A percentile compares a stretch with the other conserved stretches of the same genome.
Evolutionary conservation across 176 grass and related monocot species (phyloP).

Genomic region (Zea mays): DNA sequence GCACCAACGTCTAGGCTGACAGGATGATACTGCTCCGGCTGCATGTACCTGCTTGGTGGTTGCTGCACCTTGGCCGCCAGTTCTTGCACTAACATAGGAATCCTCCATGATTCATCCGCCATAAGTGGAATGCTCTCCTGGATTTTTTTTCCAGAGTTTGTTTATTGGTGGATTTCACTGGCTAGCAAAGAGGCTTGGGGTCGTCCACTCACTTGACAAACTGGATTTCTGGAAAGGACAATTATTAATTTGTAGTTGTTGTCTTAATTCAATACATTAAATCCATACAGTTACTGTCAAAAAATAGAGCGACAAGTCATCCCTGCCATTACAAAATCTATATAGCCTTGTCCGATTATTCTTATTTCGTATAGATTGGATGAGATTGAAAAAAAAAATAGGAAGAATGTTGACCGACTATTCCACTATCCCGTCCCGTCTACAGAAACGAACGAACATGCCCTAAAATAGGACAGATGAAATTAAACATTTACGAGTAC

Average conservation of each 20-base stretch:
- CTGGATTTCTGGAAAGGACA: background rate
- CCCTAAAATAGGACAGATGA: no score
- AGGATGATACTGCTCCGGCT: conserved; percentile 31
- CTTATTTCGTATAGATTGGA: no score
- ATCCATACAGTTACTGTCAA: background rate
- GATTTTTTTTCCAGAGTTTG: background rate
- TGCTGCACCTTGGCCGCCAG: conserved; percentile 14
- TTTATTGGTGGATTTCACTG: background rate
- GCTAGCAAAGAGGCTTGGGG: background rate
- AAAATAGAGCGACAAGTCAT: background rate
- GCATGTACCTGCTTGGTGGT: conserved; percentile 45
- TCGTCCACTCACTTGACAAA: background rate
- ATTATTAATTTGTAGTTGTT: background rate
- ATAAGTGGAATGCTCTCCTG: background rate
- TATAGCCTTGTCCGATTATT: no score
- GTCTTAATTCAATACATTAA: background rate
- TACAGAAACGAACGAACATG: no score
- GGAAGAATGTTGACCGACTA: no score
- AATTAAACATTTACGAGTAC: no score
- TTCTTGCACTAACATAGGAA: conserved; percentile 27
- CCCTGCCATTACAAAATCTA: background rate
- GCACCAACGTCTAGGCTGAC: background rate
- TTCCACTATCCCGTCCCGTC: no score
- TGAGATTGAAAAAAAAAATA: no score
- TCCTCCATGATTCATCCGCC: conserved; percentile 14